phyloP scores from a whole-genome alignment of 768 basidiomycete genomes.

The Xerocomus potaroensis region DNA sequence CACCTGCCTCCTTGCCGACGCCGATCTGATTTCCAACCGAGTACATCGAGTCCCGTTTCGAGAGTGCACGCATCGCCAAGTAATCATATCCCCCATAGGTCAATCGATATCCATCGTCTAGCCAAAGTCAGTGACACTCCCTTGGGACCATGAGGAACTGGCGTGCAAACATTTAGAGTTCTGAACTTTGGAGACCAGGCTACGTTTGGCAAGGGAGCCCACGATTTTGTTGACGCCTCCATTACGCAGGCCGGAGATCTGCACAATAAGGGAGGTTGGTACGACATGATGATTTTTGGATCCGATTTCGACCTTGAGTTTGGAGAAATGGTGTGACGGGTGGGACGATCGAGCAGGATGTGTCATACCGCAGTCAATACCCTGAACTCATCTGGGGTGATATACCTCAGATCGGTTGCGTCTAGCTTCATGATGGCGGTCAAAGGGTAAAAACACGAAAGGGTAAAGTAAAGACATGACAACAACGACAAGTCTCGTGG shows the following conservation, averaged over 20 bases:
- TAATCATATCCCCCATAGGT: constrained; percentile 99
- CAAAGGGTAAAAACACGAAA: neutral
- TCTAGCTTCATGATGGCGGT: constrained; percentile 99
- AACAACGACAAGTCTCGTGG: constrained; percentile 1
- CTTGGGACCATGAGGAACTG: neutral
- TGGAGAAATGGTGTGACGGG: neutral
- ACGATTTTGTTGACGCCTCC: constrained; percentile 94
- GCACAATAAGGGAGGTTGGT: constrained; percentile 81
- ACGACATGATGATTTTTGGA: constrained; percentile 98
- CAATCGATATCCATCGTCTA: constrained; percentile 95
- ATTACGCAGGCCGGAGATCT: constrained; percentile 87
- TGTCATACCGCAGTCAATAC: constrained; percentile 83
- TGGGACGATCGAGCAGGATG: neutral
- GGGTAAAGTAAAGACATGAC: no score
- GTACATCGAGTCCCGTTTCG: constrained; percentile 81
- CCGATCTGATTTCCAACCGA: constrained; percentile 98
- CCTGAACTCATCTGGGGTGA: constrained; percentile 89
- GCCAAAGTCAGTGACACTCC: constrained; percentile 4
- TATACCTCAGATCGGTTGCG: constrained; percentile 89
- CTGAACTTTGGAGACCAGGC: constrained; percentile 83
- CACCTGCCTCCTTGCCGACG: constrained; percentile 96
- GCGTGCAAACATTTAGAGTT: constrained; percentile 77
- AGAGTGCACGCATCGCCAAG: constrained; percentile 89
- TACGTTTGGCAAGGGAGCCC: constrained; percentile 86
- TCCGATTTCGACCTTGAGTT: constrained; percentile 85